Base-by-base conservation (phyloP, 208 protist genomes). In the Leishmania turanica region DNA sequence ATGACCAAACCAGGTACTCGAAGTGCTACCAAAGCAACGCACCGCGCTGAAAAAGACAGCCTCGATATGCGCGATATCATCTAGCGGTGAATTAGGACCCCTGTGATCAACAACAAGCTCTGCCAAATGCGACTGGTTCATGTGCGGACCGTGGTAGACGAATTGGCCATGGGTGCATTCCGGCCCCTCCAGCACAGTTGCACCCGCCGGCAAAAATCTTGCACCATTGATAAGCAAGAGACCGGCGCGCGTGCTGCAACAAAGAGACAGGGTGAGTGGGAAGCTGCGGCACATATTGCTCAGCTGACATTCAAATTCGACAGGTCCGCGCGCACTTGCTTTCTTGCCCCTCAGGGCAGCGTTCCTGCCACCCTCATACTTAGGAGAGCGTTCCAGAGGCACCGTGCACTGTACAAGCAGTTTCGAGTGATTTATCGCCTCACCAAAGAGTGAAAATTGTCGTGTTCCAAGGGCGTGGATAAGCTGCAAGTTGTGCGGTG, bases 201-300 rank as follows among this genome's bases (percentile, higher is more conserved):
- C 7, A 2, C 64, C 75, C 0, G 70, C 80, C 51, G 56, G 64
- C 49, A 79, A 74, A 75, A 92, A 87, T 1, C 53, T 40, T 3
- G 90, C 81, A 54, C 91, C 85, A 31, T 88, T 85, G 0, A 95
- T 73, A n/a, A 95, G 27, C 15, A 92, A 68, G 17, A 87, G 82
- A 0, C 74, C 84, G 34, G 79, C 62, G 1, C 86, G 78, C 15
- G 79, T 73, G 62, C 71, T 80, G 53, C 87, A 90, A 3, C 58
- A 47, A 17, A 88, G 62, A 0, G 74, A 51, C 7, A 90, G 34
- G 42, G 71, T 56, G 51, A 87, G 83, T 6, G 86, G 83, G 54
- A 85, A 88, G 0, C 72, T 74, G 15, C 78, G 84, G 42, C 77
- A 77, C 0, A 81, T 45, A 21, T 90, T 86, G 69, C 84, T 86